phyloP scores from a whole-genome alignment of 768 basidiomycete genomes.

The Calocera cornea region DNA sequence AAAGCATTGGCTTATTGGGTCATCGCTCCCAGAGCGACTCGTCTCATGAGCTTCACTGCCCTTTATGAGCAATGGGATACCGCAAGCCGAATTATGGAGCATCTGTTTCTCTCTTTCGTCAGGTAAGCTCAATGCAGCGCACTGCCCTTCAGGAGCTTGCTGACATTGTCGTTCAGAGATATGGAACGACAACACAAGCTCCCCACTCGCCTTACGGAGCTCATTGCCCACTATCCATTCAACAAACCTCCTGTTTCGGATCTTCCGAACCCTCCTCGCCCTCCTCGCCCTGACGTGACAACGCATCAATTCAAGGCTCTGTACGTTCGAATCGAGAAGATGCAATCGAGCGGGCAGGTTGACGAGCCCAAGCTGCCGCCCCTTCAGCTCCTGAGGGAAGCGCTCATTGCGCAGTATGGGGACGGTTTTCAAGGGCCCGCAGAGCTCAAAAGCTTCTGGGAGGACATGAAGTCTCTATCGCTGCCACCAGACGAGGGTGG shows the following conservation, averaged over 20 bases:
- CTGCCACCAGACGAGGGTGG: background rate
- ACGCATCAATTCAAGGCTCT: conserved; percentile 52
- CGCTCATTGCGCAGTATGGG: conserved; percentile 35
- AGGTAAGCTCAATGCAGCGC: conserved; percentile 33
- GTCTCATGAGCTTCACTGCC: conserved; percentile 10
- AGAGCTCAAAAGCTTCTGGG: background rate
- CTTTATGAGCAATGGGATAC: conserved; percentile 69
- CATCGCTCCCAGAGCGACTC: conserved; percentile 21
- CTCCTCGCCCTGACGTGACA: conserved; percentile 53
- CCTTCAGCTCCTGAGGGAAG: conserved; percentile 47
- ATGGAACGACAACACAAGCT: conserved; percentile 30
- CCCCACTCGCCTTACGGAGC: conserved; percentile 56
- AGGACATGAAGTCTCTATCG: background rate
- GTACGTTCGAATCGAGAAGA: conserved; percentile 50
- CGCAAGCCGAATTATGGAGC: conserved; percentile 58
- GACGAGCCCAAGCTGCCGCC: conserved; percentile 36
- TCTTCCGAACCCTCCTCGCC: conserved; percentile 30
- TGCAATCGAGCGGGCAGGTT: conserved; percentile 28
- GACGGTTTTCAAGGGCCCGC: conserved; percentile 12
- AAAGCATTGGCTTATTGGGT: conserved; percentile 66
- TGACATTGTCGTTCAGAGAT: background rate
- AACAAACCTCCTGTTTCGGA: conserved; percentile 17
- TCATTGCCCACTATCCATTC: conserved; percentile 60
- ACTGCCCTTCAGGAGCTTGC: background rate
- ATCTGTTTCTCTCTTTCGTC: conserved; percentile 58